Percentiles rank a stretch among this genome's conserved stretches.
These are phyloP conservation scores for Fusarium pilosicola DNA, from an alignment of 2,329 filamentous ascomycete species.

Conservation along the genomic window DNA sequence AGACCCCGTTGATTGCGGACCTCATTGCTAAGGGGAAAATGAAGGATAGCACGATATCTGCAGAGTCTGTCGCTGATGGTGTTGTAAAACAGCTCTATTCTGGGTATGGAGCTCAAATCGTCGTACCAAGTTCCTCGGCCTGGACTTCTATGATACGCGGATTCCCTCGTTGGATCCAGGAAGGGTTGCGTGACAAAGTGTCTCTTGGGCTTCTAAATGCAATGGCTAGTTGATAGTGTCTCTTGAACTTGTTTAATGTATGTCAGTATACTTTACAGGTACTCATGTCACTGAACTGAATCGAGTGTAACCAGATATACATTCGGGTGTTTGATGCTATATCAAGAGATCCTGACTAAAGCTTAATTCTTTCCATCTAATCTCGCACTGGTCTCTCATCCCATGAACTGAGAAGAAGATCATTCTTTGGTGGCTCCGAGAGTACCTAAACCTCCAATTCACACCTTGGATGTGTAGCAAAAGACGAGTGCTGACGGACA, in stretches of 20 bases:
- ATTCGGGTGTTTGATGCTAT: not conserved
- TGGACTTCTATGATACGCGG: not conserved
- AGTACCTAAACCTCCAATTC: not conserved
- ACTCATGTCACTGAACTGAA: not conserved
- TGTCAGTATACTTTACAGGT: not conserved
- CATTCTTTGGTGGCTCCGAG: not conserved
- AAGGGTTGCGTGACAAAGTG: not conserved
- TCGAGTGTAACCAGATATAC: not conserved
- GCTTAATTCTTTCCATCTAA: not conserved
- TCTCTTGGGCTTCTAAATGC: not conserved
- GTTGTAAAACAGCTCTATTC: not conserved
- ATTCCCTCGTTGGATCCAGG: not conserved
- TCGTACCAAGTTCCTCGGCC: not conserved
- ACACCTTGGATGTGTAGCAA: too few species aligned
- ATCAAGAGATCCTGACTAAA: not conserved
- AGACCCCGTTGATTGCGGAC: not conserved
- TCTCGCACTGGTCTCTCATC: not conserved
- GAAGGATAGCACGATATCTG: not conserved
- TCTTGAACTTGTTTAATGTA: not conserved
- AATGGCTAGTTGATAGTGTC: not conserved
- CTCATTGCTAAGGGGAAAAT: not conserved
- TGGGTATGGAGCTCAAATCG: not conserved
- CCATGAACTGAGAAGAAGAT: not conserved
- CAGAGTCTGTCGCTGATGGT: not conserved
- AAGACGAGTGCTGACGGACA: too few species aligned